Percentiles rank a stretch among this genome's conserved stretches.
Conservation (phyloP, 2,329 filamentous ascomycete genomes). For the Claviceps paspali region DNA sequence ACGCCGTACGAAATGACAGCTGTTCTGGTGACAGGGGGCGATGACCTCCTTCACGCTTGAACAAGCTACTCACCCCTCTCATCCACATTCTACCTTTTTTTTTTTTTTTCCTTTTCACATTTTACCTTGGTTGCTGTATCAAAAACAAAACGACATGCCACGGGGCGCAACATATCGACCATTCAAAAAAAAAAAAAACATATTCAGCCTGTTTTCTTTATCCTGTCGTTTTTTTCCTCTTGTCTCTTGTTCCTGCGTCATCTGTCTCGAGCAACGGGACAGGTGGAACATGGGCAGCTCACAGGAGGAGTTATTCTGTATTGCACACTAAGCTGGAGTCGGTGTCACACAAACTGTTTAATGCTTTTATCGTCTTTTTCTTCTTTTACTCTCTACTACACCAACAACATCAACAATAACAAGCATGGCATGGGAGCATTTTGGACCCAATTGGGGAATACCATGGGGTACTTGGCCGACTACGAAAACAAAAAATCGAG, state of each 20-base stretch:
- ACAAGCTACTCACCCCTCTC: too few relatives aligned
- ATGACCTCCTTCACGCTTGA: too few relatives aligned
- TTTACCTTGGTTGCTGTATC: constrained; percentile 22
- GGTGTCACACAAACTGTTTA: constrained; percentile 14
- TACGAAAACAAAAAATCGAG: background rate
- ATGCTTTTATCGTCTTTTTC: too few relatives aligned
- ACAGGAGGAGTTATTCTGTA: constrained; percentile 16
- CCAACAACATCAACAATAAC: too few relatives aligned
- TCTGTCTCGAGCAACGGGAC: constrained; percentile 11
- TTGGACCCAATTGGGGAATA: constrained; percentile 12
- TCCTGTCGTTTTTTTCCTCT: constrained; percentile 10
- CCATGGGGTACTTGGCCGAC: constrained; percentile 11
- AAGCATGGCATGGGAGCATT: constrained; percentile 19
- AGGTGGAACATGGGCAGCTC: constrained; percentile 8
- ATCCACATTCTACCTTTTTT: background rate
- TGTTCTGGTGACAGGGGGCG: too few relatives aligned
- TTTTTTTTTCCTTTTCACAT: constrained; percentile 6
- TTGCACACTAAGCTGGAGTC: constrained; percentile 16
- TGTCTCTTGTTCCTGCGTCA: constrained; percentile 7
- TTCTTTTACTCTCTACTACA: too few relatives aligned
- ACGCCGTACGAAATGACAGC: constrained; percentile 8
- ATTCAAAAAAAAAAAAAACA: background rate
- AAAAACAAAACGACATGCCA: constrained; percentile 27
- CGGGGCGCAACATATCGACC: constrained; percentile 36
- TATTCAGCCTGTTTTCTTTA: constrained; percentile 7